These are phyloP conservation scores for Buxus sempervirens DNA, from an alignment of 164 flowering plant species.

Conservation along the genomic window DNA sequence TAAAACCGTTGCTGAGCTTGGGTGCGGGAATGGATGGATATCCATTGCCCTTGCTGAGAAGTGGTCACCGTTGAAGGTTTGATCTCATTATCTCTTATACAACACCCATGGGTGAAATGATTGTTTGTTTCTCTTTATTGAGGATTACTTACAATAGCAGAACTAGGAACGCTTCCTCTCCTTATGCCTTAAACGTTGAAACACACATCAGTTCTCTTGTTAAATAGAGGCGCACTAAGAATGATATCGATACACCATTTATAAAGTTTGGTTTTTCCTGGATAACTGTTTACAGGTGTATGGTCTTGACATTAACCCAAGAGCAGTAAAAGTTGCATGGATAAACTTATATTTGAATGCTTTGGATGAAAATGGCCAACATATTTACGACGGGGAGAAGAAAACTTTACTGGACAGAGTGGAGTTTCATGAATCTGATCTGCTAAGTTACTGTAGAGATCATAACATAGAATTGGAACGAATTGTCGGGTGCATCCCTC, in stretches of 20 bases:
- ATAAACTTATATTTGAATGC: conserved; percentile 91
- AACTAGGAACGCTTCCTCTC: background rate
- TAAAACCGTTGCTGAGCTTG: conserved; percentile 87
- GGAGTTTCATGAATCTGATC: conserved; percentile 95
- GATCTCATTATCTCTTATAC: background rate
- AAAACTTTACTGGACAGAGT: conserved; percentile 92
- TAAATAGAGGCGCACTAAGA: background rate
- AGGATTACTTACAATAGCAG: background rate
- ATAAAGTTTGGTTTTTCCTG: background rate
- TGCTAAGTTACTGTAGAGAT: conserved; percentile 80
- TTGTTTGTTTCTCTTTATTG: background rate
- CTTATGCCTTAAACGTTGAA: background rate
- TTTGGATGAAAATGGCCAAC: conserved; percentile 79
- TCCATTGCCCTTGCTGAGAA: conserved; percentile 93
- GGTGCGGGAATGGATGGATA: conserved; percentile 99
- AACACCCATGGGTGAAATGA: background rate
- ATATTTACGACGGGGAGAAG: conserved; percentile 70
- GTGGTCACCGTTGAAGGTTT: conserved; percentile 88
- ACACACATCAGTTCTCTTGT: background rate
- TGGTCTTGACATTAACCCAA: conserved; percentile 97
- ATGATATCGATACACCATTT: no score
- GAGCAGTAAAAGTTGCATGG: conserved; percentile 93
- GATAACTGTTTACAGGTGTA: conserved; percentile 58
- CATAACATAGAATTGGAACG: conserved; percentile 75
- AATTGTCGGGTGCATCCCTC: conserved; percentile 99